A percentile compares a stretch with the other conserved stretches of the same genome.
phyloP scores from a whole-genome alignment of 1,139 yeast genomes.

The Ogataea hybrid region DNA sequence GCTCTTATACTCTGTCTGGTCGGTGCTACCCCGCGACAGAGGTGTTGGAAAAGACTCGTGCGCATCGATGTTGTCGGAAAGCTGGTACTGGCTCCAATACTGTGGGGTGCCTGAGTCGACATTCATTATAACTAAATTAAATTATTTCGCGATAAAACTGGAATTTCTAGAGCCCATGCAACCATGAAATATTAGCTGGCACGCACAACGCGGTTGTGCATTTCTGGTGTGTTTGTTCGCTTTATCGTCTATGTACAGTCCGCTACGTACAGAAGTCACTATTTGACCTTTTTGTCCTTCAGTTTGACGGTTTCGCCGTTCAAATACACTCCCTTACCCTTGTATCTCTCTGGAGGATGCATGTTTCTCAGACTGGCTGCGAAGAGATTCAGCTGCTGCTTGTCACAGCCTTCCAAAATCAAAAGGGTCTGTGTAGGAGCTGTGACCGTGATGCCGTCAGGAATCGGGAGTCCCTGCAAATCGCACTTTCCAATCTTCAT shows the following conservation, averaged over 20 bases:
- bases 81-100: conserved; percentile 13
- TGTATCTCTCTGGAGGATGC: conserved; percentile 97
- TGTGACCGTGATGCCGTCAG: conserved; percentile 68
- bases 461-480: conserved; percentile 63
- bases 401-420: conserved; percentile 81
- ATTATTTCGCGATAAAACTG: not conserved
- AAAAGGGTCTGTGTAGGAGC: conserved; percentile 89
- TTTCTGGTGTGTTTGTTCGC: no score
- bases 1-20: not conserved
- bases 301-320: conserved; percentile 87
- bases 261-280: conserved; percentile 20
- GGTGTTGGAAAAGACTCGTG: not conserved
- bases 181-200: not conserved
- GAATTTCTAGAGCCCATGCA: not conserved
- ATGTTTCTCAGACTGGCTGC: conserved; percentile 85
- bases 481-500: conserved; percentile 86
- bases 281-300: conserved; percentile 92
- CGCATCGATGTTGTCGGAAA: not conserved
- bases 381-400: conserved; percentile 81
- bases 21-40: not conserved
- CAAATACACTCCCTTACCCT: conserved; percentile 95
- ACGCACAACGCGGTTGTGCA: no score
- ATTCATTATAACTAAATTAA: conserved; percentile 8
- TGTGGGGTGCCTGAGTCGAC: conserved; percentile 9
- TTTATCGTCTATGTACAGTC: conserved; percentile 2